Conservation (phyloP, 139 green algal species). For the Yamagishiella unicocca region DNA sequence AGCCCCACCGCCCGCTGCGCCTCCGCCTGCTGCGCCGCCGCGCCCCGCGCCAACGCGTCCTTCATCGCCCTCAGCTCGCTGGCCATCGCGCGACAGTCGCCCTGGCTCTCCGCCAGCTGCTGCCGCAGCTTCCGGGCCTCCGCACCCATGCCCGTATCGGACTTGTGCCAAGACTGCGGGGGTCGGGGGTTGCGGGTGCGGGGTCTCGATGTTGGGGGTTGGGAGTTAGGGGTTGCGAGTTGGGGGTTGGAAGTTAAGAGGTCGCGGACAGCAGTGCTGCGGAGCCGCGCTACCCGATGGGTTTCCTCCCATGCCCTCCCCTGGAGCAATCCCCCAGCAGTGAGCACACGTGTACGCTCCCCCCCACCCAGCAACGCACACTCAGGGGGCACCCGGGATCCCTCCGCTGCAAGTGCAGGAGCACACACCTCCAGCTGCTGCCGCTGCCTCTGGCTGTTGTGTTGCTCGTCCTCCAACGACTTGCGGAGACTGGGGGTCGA, state of each 20-base stretch:
- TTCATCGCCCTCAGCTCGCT: slow-evolving; percentile 18
- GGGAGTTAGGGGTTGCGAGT: too few species aligned
- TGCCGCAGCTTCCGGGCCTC: neutral
- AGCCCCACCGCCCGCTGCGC: slow-evolving; percentile 25
- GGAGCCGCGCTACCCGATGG: too few species aligned
- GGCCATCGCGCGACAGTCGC: slow-evolving; percentile 1
- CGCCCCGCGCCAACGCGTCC: slow-evolving; percentile 2
- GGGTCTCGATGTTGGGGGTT: neutral
- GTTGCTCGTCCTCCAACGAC: slow-evolving; percentile 34
- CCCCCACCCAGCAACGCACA: too few species aligned
- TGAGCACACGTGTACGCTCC: too few species aligned
- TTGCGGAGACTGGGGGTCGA: slow-evolving; percentile 9
- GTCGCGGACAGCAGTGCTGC: too few species aligned
- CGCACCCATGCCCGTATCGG: neutral
- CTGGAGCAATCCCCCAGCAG: too few species aligned
- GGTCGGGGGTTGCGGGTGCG: neutral
- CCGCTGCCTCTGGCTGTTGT: neutral
- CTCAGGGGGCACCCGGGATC: too few species aligned
- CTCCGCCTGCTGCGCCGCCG: slow-evolving; percentile 13
- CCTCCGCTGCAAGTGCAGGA: neutral
- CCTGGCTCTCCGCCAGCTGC: slow-evolving; percentile 33
- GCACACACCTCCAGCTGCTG: slow-evolving; percentile 23
- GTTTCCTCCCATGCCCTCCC: too few species aligned
- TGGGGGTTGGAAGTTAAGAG: neutral
- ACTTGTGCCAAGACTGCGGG: slow-evolving; percentile 3